Percentiles rank a stretch among this genome's conserved stretches.
Evolutionary conservation across 2,329 filamentous ascomycete species (phyloP).

Genomic region (Penicillium sp.): DNA sequence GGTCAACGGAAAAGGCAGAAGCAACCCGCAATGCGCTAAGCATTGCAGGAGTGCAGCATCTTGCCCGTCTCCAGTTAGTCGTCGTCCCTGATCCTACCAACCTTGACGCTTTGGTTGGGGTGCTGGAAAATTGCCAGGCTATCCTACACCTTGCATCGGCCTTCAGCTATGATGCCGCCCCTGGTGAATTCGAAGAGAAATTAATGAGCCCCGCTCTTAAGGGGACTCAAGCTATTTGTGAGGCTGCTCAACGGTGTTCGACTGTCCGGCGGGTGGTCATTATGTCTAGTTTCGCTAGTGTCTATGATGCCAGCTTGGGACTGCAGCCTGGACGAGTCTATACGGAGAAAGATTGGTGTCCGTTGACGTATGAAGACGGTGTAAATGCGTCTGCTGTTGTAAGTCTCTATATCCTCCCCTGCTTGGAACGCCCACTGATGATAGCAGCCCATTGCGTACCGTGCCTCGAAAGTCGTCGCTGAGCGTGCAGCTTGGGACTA

Average conservation of each 20-base stretch:
- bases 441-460: slow-evolving; percentile 22
- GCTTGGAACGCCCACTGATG: neutral
- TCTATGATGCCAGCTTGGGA: slow-evolving; percentile 23
- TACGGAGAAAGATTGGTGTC: slow-evolving; percentile 23
- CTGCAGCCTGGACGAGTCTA: slow-evolving; percentile 22
- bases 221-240: slow-evolving; percentile 27
- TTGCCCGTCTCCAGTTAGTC: slow-evolving; percentile 10
- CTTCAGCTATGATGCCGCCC: slow-evolving; percentile 26
- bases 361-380: slow-evolving; percentile 24
- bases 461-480: slow-evolving; percentile 26
- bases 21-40: slow-evolving; percentile 10
- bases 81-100: slow-evolving; percentile 19
- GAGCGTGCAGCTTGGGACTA: slow-evolving; percentile 29
- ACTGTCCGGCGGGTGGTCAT: slow-evolving; percentile 25
- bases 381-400: slow-evolving; percentile 21
- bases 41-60: slow-evolving; percentile 3
- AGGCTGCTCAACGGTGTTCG: slow-evolving; percentile 19
- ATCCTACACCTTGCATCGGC: slow-evolving; percentile 31
- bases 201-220: slow-evolving; percentile 30
- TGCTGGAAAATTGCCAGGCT: slow-evolving; percentile 15
- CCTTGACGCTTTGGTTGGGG: slow-evolving; percentile 1
- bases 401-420: neutral
- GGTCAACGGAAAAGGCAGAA: slow-evolving; percentile 15
- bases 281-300: slow-evolving; percentile 27
- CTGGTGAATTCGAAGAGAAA: slow-evolving; percentile 29